phyloP scores from a whole-genome alignment of 1,284 basidiomycete species.

The Ceratobasidium sp. region DNA sequence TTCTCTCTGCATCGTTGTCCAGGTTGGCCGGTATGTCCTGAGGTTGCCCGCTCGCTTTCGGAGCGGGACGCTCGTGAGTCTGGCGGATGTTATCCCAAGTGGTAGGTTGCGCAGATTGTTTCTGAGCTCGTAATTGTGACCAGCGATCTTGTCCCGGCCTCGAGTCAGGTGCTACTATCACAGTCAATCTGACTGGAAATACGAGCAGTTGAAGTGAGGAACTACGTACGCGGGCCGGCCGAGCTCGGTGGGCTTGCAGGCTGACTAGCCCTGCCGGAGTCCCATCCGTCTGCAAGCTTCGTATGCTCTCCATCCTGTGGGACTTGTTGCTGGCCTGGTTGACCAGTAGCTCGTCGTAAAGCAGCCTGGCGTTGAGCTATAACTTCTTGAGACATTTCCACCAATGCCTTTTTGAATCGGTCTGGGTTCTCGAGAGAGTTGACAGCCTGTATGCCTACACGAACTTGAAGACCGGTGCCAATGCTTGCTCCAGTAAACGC shows the following conservation, averaged over 20 bases:
- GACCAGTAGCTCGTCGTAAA: conserved; percentile 50
- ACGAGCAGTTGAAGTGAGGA: neutral
- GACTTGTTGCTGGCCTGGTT: conserved; percentile 48
- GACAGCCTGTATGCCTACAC: conserved; percentile 61
- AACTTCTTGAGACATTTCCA: conserved; percentile 52
- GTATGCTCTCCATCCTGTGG: conserved; percentile 45
- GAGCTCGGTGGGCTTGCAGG: neutral
- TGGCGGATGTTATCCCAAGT: conserved; percentile 75
- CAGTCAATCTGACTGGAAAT: neutral
- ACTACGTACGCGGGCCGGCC: neutral
- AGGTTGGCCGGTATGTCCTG: neutral
- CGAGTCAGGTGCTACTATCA: conserved; percentile 31
- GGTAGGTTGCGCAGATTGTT: conserved; percentile 59
- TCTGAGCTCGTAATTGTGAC: conserved; percentile 69
- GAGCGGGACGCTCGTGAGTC: conserved; percentile 58
- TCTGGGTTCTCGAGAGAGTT: conserved; percentile 61
- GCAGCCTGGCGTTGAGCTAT: conserved; percentile 50
- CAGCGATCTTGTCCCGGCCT: conserved; percentile 54
- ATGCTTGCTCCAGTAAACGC: conserved; percentile 40
- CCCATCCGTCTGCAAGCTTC: conserved; percentile 51
- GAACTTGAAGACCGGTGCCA: conserved; percentile 57
- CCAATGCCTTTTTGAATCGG: conserved; percentile 57
- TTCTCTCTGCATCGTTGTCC: conserved; percentile 50
- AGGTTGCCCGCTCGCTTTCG: conserved; percentile 48
- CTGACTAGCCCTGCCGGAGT: neutral